Evolutionary conservation across 2,329 filamentous ascomycete genomes (phyloP).

Genomic region (Hymenoscyphus scutula): DNA sequence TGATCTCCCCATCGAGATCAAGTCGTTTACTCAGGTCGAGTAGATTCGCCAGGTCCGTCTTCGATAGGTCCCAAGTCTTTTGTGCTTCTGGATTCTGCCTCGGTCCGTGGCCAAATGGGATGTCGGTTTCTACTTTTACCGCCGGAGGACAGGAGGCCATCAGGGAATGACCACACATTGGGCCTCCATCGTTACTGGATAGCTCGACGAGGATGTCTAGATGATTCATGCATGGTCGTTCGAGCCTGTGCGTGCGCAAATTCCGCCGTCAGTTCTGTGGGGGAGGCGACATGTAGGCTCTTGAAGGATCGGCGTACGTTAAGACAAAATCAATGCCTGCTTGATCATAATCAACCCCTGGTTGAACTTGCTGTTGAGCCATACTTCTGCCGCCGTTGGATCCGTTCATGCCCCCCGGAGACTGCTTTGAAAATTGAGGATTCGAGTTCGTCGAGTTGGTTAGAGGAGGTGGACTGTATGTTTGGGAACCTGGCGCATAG

Average conservation of each 20-base stretch:
- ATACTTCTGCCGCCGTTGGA: constrained; percentile 24
- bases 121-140: constrained; percentile 43
- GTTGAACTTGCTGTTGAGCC: constrained; percentile 31
- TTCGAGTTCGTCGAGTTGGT: constrained; percentile 22
- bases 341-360: constrained; percentile 70
- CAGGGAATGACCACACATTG: constrained; percentile 82
- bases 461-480: constrained; percentile 33
- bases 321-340: constrained; percentile 87
- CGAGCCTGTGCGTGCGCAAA: constrained; percentile 57
- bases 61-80: constrained; percentile 77
- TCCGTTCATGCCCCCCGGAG: neutral
- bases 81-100: constrained; percentile 20
- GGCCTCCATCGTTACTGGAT: constrained; percentile 56
- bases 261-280: constrained; percentile 49
- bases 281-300: constrained; percentile 65
- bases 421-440: constrained; percentile 15
- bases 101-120: constrained; percentile 50
- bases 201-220: constrained; percentile 73
- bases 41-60: constrained; percentile 74
- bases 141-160: constrained; percentile 86
- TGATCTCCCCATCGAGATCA: constrained; percentile 85
- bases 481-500: constrained; percentile 49
- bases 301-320: constrained; percentile 70
- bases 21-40: constrained; percentile 81
- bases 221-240: constrained; percentile 91